Percentiles rank a stretch among this genome's conserved stretches.
Conservation (phyloP, 306 rosid species). For the Ochetophila trinervis region DNA sequence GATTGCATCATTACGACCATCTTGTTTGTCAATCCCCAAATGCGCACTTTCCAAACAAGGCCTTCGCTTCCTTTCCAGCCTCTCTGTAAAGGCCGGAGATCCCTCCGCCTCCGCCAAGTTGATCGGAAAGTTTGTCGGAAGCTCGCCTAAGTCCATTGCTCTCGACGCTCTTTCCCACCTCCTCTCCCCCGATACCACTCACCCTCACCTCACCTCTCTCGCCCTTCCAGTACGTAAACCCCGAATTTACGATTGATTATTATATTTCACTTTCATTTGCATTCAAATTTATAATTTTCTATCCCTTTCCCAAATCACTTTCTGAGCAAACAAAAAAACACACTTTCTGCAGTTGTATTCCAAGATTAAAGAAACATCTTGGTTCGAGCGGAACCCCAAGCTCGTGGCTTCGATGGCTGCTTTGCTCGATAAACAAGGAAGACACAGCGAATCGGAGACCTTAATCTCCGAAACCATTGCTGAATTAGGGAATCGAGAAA, state of each 20-base stretch:
- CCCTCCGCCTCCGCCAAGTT: conserved; percentile 39
- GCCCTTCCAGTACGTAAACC: conserved; percentile 51
- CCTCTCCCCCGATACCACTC: conserved; percentile 50
- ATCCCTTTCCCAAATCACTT: background rate
- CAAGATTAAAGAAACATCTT: conserved; percentile 48
- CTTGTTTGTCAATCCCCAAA: conserved; percentile 9
- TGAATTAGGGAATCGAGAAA: conserved; percentile 35
- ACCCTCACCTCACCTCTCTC: conserved; percentile 51
- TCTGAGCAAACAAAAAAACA: background rate
- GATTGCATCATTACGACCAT: conserved; percentile 2
- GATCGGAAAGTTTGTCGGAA: conserved; percentile 47
- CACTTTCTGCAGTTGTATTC: conserved; percentile 47
- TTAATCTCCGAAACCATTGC: conserved; percentile 47
- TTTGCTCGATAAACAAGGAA: conserved; percentile 54
- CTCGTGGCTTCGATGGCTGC: conserved; percentile 62
- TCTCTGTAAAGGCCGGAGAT: conserved; percentile 34
- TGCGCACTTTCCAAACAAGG: conserved; percentile 62
- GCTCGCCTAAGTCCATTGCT: conserved; percentile 53
- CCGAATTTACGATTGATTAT: too few relatives aligned
- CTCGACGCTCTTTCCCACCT: conserved; percentile 66
- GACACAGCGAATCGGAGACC: conserved; percentile 28
- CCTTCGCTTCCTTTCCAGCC: conserved; percentile 61
- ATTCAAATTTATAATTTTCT: background rate
- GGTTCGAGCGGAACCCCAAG: conserved; percentile 72
- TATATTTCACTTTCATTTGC: too few relatives aligned